Base-by-base conservation (phyloP, 176 grass and related monocot species). In the Zoysia japonica region DNA sequence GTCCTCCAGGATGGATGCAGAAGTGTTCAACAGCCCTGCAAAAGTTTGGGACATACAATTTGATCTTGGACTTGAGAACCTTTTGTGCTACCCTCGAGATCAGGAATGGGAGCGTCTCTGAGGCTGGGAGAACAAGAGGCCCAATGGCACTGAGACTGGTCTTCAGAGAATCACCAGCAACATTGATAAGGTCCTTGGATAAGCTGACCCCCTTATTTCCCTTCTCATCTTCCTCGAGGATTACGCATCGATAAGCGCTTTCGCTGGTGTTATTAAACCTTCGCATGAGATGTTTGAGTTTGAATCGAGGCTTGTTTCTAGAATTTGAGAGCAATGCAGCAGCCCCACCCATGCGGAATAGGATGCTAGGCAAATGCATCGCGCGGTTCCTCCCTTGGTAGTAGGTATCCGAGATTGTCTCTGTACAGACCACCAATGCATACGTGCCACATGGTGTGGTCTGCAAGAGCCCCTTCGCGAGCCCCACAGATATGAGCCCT, bases 1-100 rank as follows among this genome's bases (percentile, higher is more conserved):
- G 49, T 5, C 94, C 91, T 0, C 91, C 91, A 0, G 94, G 75
- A 11, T 97, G 94, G n/a, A 97, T 91, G 86, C 94, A 97, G 52
- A 97, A 89, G 66, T 97, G 94, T 53, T 93, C 57, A 72, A 97
- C 93, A 2, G 91, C 91, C 75, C 11, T 59, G 40, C 17, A 45
- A 72, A 94, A 94, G 5, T 94, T 68, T 0, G 88, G 92, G 2
- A 91, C 57, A 45, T 78, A 74, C 0, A 52, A 73, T 51, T 75
- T 84, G n/a, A 50, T 17, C 2, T 42, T 77, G 28, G 28, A 28
- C 28, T 28, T 28, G 28, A 28, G 28, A 28, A 28, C 28, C 28
- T 28, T 28, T 28, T 28, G 28, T 28, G 28, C 28, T 28, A 28
- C 28, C 28, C 28, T 28, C 28, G 28, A 28, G 28, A 28, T 28